A percentile compares a stretch with the other conserved stretches of the same genome.
Evolutionary conservation across 2,329 filamentous ascomycete species (phyloP).

Genomic region (Chaetomiaceae sp.): DNA sequence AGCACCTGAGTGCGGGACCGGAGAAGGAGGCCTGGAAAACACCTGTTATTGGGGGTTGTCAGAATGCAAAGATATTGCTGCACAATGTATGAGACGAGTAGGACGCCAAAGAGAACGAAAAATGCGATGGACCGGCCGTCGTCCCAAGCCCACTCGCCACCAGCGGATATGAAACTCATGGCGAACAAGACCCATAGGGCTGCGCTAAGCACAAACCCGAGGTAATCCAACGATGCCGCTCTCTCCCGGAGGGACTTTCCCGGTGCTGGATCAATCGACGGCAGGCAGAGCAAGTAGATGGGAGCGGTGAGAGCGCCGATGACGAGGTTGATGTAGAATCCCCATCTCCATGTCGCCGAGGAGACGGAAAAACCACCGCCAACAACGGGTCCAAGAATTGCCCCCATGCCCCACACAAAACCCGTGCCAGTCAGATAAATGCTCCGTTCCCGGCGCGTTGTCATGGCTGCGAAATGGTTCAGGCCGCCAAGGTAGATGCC

Average conservation of each 20-base stretch:
- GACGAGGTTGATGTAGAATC: constrained; percentile 48
- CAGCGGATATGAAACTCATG: constrained; percentile 43
- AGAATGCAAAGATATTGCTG: constrained; percentile 35
- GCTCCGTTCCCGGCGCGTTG: constrained; percentile 29
- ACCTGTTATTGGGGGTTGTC: background rate
- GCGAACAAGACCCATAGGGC: background rate
- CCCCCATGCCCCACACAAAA: constrained; percentile 34
- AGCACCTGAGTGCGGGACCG: constrained; percentile 32
- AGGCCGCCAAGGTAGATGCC: constrained; percentile 38
- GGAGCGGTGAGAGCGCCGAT: constrained; percentile 41
- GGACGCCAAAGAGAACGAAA: constrained; percentile 40
- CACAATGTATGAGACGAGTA: constrained; percentile 36
- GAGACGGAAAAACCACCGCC: constrained; percentile 32
- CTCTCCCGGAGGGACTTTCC: constrained; percentile 23
- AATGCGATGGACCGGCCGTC: constrained; percentile 40
- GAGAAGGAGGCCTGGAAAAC: constrained; percentile 44
- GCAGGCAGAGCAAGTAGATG: constrained; percentile 36
- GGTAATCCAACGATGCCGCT: background rate
- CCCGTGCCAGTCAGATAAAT: constrained; percentile 28
- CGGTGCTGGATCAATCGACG: constrained; percentile 40
- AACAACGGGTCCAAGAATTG: constrained; percentile 36
- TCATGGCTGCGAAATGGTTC: constrained; percentile 31
- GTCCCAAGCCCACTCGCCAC: constrained; percentile 44
- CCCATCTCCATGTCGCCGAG: constrained; percentile 34
- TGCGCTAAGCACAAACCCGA: constrained; percentile 30